These are phyloP conservation scores for Theileria orientalis DNA, from an alignment of 169 alveolate species.

Conservation along the genomic window DNA sequence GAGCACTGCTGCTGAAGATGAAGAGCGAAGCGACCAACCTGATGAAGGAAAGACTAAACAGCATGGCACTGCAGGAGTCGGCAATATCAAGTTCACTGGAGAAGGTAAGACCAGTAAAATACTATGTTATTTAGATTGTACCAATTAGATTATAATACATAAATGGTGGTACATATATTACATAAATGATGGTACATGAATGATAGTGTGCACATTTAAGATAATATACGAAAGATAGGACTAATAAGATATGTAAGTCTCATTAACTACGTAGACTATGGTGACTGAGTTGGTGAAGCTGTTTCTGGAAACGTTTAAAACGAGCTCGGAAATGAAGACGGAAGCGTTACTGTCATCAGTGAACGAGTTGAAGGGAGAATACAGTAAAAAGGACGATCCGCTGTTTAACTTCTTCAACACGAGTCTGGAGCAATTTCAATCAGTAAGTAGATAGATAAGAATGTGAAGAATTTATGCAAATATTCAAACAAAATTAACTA, in stretches of 20 bases:
- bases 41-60: conserved; percentile 45
- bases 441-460: conserved; percentile 11
- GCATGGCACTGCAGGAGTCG: conserved; percentile 42
- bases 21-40: conserved; percentile 41
- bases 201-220: not conserved
- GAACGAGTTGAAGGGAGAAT: conserved; percentile 34
- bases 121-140: too few species aligned
- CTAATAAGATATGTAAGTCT: too few species aligned
- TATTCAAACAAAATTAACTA: too few species aligned
- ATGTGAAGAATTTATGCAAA: too few species aligned
- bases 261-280: conserved; percentile 35
- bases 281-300: conserved; percentile 45
- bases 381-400: conserved; percentile 29
- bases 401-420: conserved; percentile 47
- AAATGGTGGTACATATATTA: not conserved
- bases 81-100: conserved; percentile 46
- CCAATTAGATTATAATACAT: too few species aligned
- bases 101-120: conserved; percentile 10
- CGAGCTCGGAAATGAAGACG: conserved; percentile 37
- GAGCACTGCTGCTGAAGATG: conserved; percentile 45
- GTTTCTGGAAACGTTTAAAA: conserved; percentile 35
- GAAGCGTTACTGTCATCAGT: conserved; percentile 43
- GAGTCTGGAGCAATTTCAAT: conserved; percentile 39
- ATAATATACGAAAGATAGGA: too few species aligned
- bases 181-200: not conserved